phyloP scores from a whole-genome alignment of 306 rosid genomes.

The Cicer pinnatifidum region DNA sequence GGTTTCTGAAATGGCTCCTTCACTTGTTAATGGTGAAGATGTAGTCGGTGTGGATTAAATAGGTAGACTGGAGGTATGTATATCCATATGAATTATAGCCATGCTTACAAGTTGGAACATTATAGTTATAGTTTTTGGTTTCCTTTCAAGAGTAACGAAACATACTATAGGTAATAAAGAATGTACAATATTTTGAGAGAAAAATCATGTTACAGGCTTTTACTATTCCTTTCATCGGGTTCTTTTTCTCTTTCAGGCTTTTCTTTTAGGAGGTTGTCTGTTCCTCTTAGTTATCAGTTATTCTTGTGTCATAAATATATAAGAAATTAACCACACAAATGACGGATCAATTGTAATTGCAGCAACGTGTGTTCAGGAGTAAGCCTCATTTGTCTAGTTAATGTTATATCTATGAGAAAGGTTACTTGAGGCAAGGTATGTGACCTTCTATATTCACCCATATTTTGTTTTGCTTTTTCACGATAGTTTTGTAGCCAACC shows the following conservation, averaged over 20 bases:
- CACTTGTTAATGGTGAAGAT: too few species aligned
- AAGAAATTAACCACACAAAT: too few species aligned
- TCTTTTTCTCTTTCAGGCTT: too few species aligned
- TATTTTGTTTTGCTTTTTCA: too few species aligned
- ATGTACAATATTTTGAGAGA: neutral
- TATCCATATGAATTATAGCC: slow-evolving; percentile 14
- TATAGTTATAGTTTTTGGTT: slow-evolving; percentile 8
- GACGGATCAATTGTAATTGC: slow-evolving; percentile 43
- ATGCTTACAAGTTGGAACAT: slow-evolving; percentile 19
- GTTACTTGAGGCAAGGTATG: too few species aligned
- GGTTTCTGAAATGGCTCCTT: too few species aligned
- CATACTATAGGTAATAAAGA: neutral
- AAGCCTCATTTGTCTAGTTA: slow-evolving; percentile 48
- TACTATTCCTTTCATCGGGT: neutral
- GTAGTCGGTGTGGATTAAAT: neutral
- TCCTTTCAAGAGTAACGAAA: neutral
- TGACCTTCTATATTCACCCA: too few species aligned
- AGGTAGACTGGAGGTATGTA: neutral
- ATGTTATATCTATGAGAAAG: neutral
- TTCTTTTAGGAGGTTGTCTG: too few species aligned
- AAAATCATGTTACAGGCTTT: neutral
- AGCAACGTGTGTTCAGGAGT: slow-evolving; percentile 83
- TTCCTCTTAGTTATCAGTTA: neutral
- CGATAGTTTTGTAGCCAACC: too few species aligned
- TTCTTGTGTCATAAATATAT: slow-evolving; percentile 58